phyloP scores from a whole-genome alignment of 768 basidiomycete species.

The Nevesoporus exiguus region DNA sequence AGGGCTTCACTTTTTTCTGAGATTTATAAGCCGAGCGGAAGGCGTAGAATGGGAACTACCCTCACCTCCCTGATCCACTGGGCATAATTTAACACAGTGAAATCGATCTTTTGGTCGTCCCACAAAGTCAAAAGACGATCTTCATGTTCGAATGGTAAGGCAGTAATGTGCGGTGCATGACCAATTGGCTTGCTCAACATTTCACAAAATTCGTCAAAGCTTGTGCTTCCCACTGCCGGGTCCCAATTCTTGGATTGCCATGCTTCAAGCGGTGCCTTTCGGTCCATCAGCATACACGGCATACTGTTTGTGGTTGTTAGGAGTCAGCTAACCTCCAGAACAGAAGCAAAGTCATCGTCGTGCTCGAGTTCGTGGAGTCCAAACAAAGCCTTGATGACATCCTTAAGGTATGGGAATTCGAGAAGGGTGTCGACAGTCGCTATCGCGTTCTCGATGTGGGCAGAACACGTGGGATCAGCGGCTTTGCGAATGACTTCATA shows the following conservation, averaged over 20 bases:
- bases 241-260: conserved; percentile 94
- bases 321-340: conserved; percentile 50
- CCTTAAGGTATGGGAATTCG: conserved; percentile 42
- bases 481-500: conserved; percentile 75
- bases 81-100: conserved; percentile 69
- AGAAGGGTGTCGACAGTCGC: conserved; percentile 61
- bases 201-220: conserved; percentile 68
- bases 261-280: conserved; percentile 54
- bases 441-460: conserved; percentile 55
- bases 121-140: conserved; percentile 46
- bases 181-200: conserved; percentile 46
- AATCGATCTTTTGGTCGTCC: conserved; percentile 49
- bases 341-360: conserved; percentile 74
- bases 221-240: conserved; percentile 56
- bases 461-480: conserved; percentile 61
- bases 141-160: conserved; percentile 46
- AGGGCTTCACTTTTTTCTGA: conserved; percentile 56
- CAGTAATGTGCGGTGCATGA: conserved; percentile 31
- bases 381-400: conserved; percentile 67
- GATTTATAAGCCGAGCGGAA: neutral
- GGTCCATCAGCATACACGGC: neutral
- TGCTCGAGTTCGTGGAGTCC: conserved; percentile 65
- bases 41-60: neutral
- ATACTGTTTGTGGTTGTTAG: conserved; percentile 15
- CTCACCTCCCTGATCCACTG: conserved; percentile 69